Base-by-base conservation (phyloP, 1,139 yeast genomes). In the Yamadazyma atmosphaerica region DNA sequence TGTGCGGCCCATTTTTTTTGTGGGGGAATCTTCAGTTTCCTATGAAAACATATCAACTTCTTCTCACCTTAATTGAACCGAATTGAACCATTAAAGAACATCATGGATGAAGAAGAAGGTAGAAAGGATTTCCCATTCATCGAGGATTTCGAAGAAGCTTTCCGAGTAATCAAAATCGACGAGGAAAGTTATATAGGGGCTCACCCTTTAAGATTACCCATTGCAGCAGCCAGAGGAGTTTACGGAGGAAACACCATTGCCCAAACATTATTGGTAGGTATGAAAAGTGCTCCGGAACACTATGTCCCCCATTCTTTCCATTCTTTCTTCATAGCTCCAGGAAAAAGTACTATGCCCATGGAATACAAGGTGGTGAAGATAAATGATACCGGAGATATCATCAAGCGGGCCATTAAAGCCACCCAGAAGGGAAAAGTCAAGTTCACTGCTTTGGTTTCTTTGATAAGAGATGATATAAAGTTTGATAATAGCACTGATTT, bases 181-280 rank as follows among this genome's bases (percentile, higher is more conserved):
- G 66, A 61, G 2, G 42, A 44, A 23, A 56, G 54, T 16, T 71
- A 57, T 50, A 55, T 47, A 9, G 76, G 76, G 1, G 68, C 61
- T 1, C 65, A 66, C 41, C 70, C 72, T 2, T 55, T 72, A 26
- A 44, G 61, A 32, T 52, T 65, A 9, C 77, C 77, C 1, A 42
- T 68, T 8, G 61, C 65, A 2, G 76, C 78, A 1, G 87, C 87
- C 2, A 63, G 86, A 32, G 92, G 90, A 1, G 80, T 85, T 2
- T 86, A 83, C 62, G 95, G 95, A 1, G 95, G 95, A 2, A 80
- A 84, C 29, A 70, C 83, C 39, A 81, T 85, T 32, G 86, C 88
- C 1, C 95, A 86, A 55, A 67, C 90, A 1, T 60, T 85, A 7
- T 60, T 78, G 44, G 90, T 89, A 1, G 85, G 86, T 2, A 65